Conservation (phyloP, 2,329 filamentous ascomycete genomes). For the Exophiala oligosperma region DNA sequence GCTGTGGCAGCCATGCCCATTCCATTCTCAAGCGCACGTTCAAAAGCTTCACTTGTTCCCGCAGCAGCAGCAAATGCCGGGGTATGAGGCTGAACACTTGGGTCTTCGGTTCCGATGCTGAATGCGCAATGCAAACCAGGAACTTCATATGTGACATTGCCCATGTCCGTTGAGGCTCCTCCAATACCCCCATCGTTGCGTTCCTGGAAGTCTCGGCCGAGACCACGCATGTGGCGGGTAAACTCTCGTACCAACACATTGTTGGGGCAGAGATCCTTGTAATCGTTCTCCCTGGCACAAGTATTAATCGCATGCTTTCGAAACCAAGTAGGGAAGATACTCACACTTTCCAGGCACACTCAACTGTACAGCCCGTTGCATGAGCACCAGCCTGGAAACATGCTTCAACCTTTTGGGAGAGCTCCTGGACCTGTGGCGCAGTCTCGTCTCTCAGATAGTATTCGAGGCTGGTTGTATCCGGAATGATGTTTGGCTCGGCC, state of each 20-base stretch:
- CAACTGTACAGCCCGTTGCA: constrained; percentile 37
- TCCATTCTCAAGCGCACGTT: constrained; percentile 38
- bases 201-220: constrained; percentile 13
- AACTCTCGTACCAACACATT: no score
- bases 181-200: no score
- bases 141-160: constrained; percentile 51
- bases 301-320: no score
- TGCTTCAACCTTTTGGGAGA: constrained; percentile 33
- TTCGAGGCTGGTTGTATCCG: constrained; percentile 48
- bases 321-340: background rate
- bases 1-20: no score
- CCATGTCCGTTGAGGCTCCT: constrained; percentile 52
- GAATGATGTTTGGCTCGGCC: constrained; percentile 58
- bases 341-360: constrained; percentile 21
- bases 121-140: constrained; percentile 54
- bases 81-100: constrained; percentile 41
- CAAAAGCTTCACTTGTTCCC: constrained; percentile 40
- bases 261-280: no score
- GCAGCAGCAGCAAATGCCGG: constrained; percentile 49
- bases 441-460: constrained; percentile 50
- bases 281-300: no score
- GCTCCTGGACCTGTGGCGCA: constrained; percentile 39
- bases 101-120: constrained; percentile 39
- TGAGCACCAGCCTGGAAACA: constrained; percentile 40
- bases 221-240: constrained; percentile 41